These are phyloP conservation scores for Eimeria maxima DNA, from an alignment of 169 alveolate species.

Conservation along the genomic window DNA sequence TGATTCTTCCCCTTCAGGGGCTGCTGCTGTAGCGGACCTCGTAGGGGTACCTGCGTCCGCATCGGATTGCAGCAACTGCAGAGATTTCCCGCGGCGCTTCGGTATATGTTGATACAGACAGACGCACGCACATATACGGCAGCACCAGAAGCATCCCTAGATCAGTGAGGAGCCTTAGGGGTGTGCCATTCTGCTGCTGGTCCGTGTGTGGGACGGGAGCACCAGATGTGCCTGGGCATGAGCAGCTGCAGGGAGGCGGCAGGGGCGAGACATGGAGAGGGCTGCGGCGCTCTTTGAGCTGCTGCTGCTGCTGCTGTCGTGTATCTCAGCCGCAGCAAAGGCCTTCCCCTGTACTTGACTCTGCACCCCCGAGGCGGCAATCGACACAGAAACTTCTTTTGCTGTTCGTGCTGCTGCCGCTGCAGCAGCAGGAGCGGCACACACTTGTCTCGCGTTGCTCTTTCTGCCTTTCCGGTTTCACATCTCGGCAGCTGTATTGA, in stretches of 20 bases:
- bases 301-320: neutral
- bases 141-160: too few relatives aligned
- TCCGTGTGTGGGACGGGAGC: too few relatives aligned
- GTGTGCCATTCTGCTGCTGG: conserved; percentile 10
- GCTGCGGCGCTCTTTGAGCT: neutral
- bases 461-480: neutral
- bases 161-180: too few relatives aligned
- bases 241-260: neutral
- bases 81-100: neutral
- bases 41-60: neutral
- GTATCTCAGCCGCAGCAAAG: too few relatives aligned
- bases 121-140: too few relatives aligned
- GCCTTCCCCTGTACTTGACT: neutral
- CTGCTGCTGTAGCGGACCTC: neutral
- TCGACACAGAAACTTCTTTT: neutral
- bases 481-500: neutral
- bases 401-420: conserved; percentile 5
- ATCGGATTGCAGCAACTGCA: too few relatives aligned
- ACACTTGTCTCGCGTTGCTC: neutral
- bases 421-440: conserved; percentile 42
- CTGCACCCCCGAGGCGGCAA: neutral
- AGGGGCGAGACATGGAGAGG: conserved; percentile 23
- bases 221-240: too few relatives aligned
- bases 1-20: neutral
- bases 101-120: too few relatives aligned